Base-by-base conservation (phyloP, 345 rosid genomes). In the Lepidium africanum region DNA sequence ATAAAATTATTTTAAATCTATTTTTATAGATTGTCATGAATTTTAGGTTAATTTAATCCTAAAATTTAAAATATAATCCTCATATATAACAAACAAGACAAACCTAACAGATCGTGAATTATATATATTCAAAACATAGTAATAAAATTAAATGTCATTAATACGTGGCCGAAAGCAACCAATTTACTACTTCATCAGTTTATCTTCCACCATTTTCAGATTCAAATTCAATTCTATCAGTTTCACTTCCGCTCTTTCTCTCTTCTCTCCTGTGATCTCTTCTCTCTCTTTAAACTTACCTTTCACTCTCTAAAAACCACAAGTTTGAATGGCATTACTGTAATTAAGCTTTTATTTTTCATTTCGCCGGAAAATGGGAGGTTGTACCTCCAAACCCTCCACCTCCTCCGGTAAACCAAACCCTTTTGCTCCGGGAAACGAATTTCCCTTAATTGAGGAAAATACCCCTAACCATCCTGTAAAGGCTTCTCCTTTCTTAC, bases 301-400 rank as follows among this genome's bases (percentile, higher is more conserved):
- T 33, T 40, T n/a, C 19, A 12, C 3, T 38, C 59, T 66, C 54
- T 51, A 42, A 14, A 74, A 67, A 40, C 16, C 50, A 36, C 0
- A 49, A 25, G 17, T 53, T 74, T 67, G 5, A 21, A 23, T 67
- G 37, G 37, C 78, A 61, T 60, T 46, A 9, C 63, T 51, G 35
- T 67, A 19, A 50, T 4, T 2, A 2, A 45, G 8, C 10, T 65
- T 41, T 7, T 46, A 15, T n/a, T 36, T 6, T 5, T 0, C 15
- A 3, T 54, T 54, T 43, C 69, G 63, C 78, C 65, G 78, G 73
- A 17, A 17, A 74, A 91, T 91, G 97, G 97, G 96, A 21, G 64
- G 70, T 35, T 88, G 97, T 84, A 80, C 83, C 10, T 91, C 97
- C 3, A 91, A 86, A 68, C 86, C 84, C 10, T 76, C 82, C 4